These are phyloP conservation scores for Cerrena zonata DNA, from an alignment of 1,284 basidiomycete genomes.

Conservation along the genomic window DNA sequence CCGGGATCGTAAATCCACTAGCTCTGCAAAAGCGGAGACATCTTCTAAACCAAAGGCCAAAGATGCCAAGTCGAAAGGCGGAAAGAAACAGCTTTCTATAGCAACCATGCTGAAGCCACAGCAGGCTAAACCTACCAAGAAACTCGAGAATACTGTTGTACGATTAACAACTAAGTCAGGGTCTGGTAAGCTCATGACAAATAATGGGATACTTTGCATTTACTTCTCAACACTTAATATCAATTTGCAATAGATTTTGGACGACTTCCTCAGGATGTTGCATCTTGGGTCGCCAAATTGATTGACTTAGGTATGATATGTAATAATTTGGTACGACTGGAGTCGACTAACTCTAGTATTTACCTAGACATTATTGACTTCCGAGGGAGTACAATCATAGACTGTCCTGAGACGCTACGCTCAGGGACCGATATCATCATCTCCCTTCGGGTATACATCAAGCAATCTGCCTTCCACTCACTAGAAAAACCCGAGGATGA, in stretches of 20 bases:
- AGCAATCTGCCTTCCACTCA: constrained; percentile 56
- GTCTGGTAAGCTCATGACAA: constrained; percentile 42
- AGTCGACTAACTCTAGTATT: not conserved
- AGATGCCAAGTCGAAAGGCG: constrained; percentile 29
- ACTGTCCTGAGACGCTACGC: constrained; percentile 59
- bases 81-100: constrained; percentile 61
- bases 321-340: too few relatives aligned
- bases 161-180: constrained; percentile 60
- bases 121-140: constrained; percentile 46
- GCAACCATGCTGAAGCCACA: constrained; percentile 60
- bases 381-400: constrained; percentile 58
- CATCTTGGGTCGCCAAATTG: constrained; percentile 66
- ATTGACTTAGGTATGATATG: constrained; percentile 67
- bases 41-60: constrained; percentile 20
- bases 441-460: constrained; percentile 63
- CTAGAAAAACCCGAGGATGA: constrained; percentile 33
- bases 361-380: constrained; percentile 56
- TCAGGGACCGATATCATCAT: constrained; percentile 69
- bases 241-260: constrained; percentile 52
- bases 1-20: constrained; percentile 43
- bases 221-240: not conserved
- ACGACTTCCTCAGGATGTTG: constrained; percentile 60
- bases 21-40: constrained; percentile 8
- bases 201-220: not conserved
- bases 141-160: constrained; percentile 55